Percentiles rank a stretch among this genome's conserved stretches.
phyloP scores from a whole-genome alignment of 352 stramenopile genomes.

The Globisporangium camurandrum region DNA sequence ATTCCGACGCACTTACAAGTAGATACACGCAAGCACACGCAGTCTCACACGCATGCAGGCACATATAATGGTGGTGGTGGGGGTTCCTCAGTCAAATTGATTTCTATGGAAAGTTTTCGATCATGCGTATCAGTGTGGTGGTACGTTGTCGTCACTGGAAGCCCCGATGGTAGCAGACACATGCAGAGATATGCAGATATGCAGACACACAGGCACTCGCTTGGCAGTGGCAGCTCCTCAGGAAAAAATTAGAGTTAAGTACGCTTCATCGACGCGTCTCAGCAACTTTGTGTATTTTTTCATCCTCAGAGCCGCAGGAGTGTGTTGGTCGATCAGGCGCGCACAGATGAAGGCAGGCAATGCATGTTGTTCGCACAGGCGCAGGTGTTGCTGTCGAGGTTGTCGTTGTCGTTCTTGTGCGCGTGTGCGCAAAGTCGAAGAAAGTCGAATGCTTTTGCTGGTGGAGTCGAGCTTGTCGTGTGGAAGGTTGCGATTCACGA shows the following conservation, averaged over 20 bases:
- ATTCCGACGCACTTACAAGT: no score
- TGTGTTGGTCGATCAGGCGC: no score
- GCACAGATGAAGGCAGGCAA: background rate
- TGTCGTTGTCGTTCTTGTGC: background rate
- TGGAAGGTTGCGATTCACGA: background rate
- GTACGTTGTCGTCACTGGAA: constrained; percentile 28
- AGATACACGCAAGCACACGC: background rate
- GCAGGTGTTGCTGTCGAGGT: background rate
- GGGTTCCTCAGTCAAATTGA: constrained; percentile 26
- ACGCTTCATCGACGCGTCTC: constrained; percentile 25
- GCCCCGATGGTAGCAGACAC: constrained; percentile 4
- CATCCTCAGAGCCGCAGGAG: constrained; percentile 29
- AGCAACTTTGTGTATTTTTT: constrained; percentile 32
- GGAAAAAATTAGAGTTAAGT: constrained; percentile 58
- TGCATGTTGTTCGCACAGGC: background rate
- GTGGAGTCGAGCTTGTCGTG: no score
- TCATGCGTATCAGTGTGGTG: constrained; percentile 33
- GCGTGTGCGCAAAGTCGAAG: background rate
- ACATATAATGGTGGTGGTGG: background rate
- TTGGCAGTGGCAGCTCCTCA: constrained; percentile 18
- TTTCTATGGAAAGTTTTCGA: constrained; percentile 35
- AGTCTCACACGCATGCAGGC: background rate
- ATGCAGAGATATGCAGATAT: constrained; percentile 8
- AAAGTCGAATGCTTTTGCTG: no score
- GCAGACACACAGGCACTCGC: background rate